Evolutionary conservation across 2,329 filamentous ascomycete genomes (phyloP), one percentile per base, ranked within the genome.

Genomic region (Aspergillus ibericus): DNA sequence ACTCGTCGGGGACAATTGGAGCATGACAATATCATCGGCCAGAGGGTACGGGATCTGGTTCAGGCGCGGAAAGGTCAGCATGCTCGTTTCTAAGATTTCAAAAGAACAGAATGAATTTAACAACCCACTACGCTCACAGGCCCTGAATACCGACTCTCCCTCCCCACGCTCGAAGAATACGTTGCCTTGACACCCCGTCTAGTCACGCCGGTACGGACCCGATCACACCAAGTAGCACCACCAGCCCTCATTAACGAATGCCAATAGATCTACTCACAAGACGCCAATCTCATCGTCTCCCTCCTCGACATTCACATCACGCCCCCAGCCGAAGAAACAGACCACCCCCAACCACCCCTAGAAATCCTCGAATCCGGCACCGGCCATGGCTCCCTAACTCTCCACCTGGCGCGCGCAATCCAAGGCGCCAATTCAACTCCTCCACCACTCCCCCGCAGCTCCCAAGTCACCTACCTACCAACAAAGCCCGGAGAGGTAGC

Each of bases 341-440:
- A 62, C 52, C 36, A 66, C 65, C 15, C 62, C 66, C 29, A 32
- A 36, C 73, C 78, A 8, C 83, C 82, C 0, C 73, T 93, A 12
- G 89, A 93, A 70, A 90, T 95, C 46, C 86, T 95, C 53, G 91
- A 95, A 75, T 90, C 90, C 48, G 91, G 91, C 15, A 95, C 91
- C 3, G 91, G 91, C n/a, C 90, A 93, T 80, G 91, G 91, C 58
- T 87, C 88, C 34, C 75, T 95, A 58, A 93, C 90, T 0, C 75
- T 95, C 4, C 85, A 93, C 68, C 80, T 95, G 20, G 87, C 90
- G 29, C 84, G 89, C 53, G 89, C 90, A 2, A 85, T 95, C 47
- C 88, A 93, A 70, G 90, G 85, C 46, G 88, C 86, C 16, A 93
- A 93, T 68, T 77, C 84, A 2, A 75, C 80, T 3, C 76, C 82